Conservation (phyloP, 768 basidiomycete species). For the Phaffia australis region DNA sequence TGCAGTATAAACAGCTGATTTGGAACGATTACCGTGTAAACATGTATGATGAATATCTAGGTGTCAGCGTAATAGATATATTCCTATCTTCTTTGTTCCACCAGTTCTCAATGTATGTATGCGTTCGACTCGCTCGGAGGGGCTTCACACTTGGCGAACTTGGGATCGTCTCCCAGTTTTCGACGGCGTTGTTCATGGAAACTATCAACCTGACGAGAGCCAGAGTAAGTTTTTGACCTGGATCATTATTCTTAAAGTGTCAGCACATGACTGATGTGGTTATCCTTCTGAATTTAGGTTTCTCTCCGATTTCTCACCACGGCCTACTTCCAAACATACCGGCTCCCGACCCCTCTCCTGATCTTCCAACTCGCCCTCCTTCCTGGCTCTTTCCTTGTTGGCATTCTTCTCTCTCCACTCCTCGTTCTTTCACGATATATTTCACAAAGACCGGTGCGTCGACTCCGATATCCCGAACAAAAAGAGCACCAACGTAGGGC, state of each 20-base stretch:
- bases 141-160: conserved; percentile 93
- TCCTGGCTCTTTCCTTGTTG: conserved; percentile 80
- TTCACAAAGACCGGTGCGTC: conserved; percentile 67
- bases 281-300: background rate
- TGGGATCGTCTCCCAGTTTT: conserved; percentile 76
- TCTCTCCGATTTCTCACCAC: conserved; percentile 46
- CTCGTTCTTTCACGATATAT: conserved; percentile 84
- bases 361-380: conserved; percentile 86
- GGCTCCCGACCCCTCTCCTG: conserved; percentile 81
- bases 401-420: conserved; percentile 85
- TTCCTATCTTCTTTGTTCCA: conserved; percentile 65
- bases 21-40: background rate
- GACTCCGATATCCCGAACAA: conserved; percentile 70
- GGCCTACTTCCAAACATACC: conserved; percentile 78
- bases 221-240: conserved; percentile 46
- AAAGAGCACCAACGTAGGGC: conserved; percentile 69
- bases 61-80: conserved; percentile 66
- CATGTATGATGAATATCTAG: conserved; percentile 40
- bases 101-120: conserved; percentile 81
- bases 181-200: conserved; percentile 75
- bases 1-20: background rate
- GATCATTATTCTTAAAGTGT: background rate
- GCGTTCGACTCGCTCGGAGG: conserved; percentile 79
- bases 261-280: background rate
- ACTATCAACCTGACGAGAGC: conserved; percentile 72